A percentile compares a stretch with the other conserved stretches of the same genome.
Evolutionary conservation across 2,329 filamentous ascomycete genomes (phyloP).

Genomic region (Trichoderma polysporum): DNA sequence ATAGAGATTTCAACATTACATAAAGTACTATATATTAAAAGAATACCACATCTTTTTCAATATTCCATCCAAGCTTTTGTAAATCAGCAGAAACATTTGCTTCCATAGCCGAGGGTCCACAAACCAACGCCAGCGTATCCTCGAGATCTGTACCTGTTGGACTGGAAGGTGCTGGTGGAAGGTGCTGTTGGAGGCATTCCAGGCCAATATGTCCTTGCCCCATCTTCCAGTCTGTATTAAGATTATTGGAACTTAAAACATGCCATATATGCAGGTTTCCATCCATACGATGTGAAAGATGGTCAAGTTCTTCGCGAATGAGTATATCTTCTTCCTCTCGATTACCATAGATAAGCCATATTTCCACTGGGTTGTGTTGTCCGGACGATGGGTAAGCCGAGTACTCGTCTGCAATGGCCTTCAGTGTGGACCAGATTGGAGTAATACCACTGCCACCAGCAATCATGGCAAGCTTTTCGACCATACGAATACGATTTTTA

Average conservation of each 20-base stretch:
- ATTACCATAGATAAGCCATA: constrained; percentile 81
- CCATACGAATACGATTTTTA: neutral
- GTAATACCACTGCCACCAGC: constrained; percentile 64
- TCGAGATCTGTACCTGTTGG: neutral
- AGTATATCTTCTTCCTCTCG: constrained; percentile 78
- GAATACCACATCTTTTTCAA: neutral
- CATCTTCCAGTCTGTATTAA: neutral
- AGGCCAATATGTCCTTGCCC: neutral
- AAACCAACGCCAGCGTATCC: constrained; percentile 1
- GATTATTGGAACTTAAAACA: neutral
- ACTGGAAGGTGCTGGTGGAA: neutral
- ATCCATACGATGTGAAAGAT: neutral
- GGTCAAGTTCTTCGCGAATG: constrained; percentile 46
- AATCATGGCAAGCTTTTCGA: neutral
- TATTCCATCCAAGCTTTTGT: neutral
- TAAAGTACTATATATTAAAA: neutral
- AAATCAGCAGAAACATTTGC: neutral
- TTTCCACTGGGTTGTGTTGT: constrained; percentile 63
- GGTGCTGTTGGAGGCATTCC: neutral
- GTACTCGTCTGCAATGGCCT: constrained; percentile 44
- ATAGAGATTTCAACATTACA: no score
- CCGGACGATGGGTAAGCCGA: constrained; percentile 17
- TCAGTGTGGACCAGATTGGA: constrained; percentile 78
- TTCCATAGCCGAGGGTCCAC: neutral
- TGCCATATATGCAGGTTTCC: neutral